These are phyloP conservation scores for Zopfochytrium polystomum DNA, from an alignment of 371 early-diverging fungal genomes.

Conservation along the genomic window DNA sequence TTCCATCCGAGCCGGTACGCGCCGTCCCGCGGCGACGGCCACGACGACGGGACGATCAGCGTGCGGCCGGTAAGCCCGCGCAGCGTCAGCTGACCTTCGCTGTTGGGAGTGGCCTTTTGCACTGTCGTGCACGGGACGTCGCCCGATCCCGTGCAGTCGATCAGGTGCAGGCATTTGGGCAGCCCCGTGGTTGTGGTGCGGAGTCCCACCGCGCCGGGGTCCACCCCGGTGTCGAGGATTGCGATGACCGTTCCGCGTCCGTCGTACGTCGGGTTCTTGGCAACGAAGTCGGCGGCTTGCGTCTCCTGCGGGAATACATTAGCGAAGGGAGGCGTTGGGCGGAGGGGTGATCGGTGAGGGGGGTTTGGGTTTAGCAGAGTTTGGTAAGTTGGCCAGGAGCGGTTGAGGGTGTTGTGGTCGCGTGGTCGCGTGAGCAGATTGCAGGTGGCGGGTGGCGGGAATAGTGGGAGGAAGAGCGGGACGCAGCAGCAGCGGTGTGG, in stretches of 20 bases:
- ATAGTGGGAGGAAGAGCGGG: no score
- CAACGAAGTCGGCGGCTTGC: slow-evolving; percentile 76
- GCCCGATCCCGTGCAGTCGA: slow-evolving; percentile 87
- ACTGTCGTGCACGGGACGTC: background rate
- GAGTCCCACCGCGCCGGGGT: slow-evolving; percentile 79
- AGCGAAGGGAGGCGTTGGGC: no score
- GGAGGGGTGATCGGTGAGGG: no score
- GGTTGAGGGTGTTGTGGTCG: no score
- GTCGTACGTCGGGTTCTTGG: slow-evolving; percentile 75
- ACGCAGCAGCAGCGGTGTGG: no score
- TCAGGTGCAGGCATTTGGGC: slow-evolving; percentile 84
- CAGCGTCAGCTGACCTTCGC: slow-evolving; percentile 47
- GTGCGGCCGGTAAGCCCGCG: slow-evolving; percentile 73
- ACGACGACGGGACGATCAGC: slow-evolving; percentile 60
- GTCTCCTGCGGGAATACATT: no score
- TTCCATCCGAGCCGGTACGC: slow-evolving; percentile 84
- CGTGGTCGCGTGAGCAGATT: no score
- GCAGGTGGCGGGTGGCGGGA: no score
- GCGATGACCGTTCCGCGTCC: slow-evolving; percentile 88
- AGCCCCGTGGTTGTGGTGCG: slow-evolving; percentile 80
- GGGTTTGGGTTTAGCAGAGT: no score
- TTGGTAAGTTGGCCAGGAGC: no score
- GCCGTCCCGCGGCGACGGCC: slow-evolving; percentile 75
- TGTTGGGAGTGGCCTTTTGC: slow-evolving; percentile 16
- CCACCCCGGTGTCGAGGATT: slow-evolving; percentile 73